Evolutionary conservation across 805 yeast genomes (phyloP), one percentile per base, ranked within the genome.

Genomic region (Metschnikowia vanudenii): DNA sequence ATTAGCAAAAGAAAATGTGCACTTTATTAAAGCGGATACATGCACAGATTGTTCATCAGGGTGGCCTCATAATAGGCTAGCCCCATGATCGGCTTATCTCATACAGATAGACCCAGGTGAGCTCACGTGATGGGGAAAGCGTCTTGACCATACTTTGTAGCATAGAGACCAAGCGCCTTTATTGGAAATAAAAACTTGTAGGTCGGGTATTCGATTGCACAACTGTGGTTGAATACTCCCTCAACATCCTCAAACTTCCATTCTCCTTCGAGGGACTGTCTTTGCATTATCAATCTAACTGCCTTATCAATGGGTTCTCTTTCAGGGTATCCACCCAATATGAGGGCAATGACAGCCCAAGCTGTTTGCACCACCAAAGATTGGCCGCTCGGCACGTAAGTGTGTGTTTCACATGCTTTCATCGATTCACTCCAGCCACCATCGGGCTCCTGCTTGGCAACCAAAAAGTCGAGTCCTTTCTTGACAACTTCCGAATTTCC

Each of bases 341-440:
- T 54, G 41, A 94, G 72, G 0, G 92, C 96, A 53, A 94, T 85
- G 6, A 87, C 56, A 0, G 85, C 95, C 99, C 99, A 94, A 0
- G 97, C 78, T 0, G 98, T 90, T 62, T 91, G 97, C 1, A 92
- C 96, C 0, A 84, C 84, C 42, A 84, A 73, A 1, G 96, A 81
- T 19, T 71, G 73, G 2, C 70, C 69, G 12, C 81, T 78, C 37
- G 82, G 81, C 2, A 91, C 86, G 63, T 90, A 92, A 0, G 84
- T 73, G 50, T 78, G 81, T 0, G 91, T 76, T 61, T 92, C 98
- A 58, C 92, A 82, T 3, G 95, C 81, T 61, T 92, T 84, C 88
- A 92, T 89, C 8, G 88, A 79, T 66, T 94, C 99, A 46, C 96
- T 88, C 99, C 99, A 94, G 1, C 99, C 99, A 19, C 99, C 99